phyloP scores from a whole-genome alignment of 2,329 filamentous ascomycete genomes.

The Colletotrichum nymphaeae region DNA sequence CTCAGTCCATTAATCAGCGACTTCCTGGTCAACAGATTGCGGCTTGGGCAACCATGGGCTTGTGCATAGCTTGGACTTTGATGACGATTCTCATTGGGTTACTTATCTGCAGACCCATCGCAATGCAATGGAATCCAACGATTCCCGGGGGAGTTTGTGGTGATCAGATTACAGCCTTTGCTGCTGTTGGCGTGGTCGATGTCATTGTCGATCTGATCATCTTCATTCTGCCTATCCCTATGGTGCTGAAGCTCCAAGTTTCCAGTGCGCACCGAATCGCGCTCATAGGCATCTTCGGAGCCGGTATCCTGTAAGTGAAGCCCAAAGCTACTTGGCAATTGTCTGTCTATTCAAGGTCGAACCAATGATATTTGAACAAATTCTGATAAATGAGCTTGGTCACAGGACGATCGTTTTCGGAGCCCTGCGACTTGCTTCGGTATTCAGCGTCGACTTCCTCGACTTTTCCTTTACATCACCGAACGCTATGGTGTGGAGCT shows the following conservation, averaged over 20 bases:
- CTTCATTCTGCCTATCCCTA: constrained; percentile 72
- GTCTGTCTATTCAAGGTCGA: too few species aligned
- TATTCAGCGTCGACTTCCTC: constrained; percentile 38
- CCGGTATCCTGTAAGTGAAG: constrained; percentile 43
- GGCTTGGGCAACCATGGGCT: constrained; percentile 31
- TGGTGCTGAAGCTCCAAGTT: constrained; percentile 68
- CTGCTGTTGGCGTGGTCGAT: constrained; percentile 45
- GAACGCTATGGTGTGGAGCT: constrained; percentile 40
- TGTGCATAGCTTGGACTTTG: constrained; percentile 37
- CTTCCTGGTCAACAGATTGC: background rate
- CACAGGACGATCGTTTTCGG: constrained; percentile 45
- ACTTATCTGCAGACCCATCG: constrained; percentile 35
- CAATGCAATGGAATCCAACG: constrained; percentile 36
- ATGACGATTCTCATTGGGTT: constrained; percentile 37
- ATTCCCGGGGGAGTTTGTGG: constrained; percentile 45
- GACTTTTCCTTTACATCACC: constrained; percentile 41
- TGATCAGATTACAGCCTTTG: constrained; percentile 43
- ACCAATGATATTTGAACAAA: too few species aligned
- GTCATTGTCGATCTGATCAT: constrained; percentile 75
- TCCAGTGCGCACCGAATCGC: constrained; percentile 43
- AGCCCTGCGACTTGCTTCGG: constrained; percentile 37
- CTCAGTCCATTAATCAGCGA: too few species aligned
- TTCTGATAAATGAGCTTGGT: background rate
- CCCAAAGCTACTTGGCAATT: too few species aligned
- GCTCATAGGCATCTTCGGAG: constrained; percentile 44